Conservation (phyloP, 2,329 filamentous ascomycete genomes). For the Apiospora rasikravindrae region DNA sequence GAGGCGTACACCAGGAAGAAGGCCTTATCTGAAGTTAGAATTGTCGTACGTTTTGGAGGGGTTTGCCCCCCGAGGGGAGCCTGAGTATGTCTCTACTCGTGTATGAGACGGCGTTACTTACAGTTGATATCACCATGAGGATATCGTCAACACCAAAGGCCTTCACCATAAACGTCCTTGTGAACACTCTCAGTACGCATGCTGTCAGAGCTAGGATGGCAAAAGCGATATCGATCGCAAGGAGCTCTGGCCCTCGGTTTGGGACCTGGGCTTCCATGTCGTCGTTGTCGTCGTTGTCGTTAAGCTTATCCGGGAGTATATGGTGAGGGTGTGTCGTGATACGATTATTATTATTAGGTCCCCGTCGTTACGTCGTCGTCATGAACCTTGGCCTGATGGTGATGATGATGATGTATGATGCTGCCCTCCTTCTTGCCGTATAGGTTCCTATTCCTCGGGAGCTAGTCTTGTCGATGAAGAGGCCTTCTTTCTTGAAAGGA, state of each 20-base stretch:
- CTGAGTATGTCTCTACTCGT: neutral
- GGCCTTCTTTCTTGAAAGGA: neutral
- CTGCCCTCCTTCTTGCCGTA: neutral
- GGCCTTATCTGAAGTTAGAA: neutral
- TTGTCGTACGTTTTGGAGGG: neutral
- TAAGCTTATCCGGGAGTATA: neutral
- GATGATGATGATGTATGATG: neutral
- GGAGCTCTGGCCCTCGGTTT: conserved; percentile 23
- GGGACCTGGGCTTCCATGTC: conserved; percentile 19
- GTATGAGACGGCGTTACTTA: conserved; percentile 12
- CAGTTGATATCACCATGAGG: conserved; percentile 26
- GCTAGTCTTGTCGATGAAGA: conserved; percentile 2
- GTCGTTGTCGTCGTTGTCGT: neutral
- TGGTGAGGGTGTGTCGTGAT: neutral
- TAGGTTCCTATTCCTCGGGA: neutral
- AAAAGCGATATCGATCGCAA: conserved; percentile 23
- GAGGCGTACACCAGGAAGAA: conserved; percentile 14
- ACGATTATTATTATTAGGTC: neutral
- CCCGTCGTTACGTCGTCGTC: neutral
- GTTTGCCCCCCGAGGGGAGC: neutral
- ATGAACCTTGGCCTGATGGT: neutral
- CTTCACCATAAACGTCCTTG: conserved; percentile 25
- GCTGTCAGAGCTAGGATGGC: conserved; percentile 22
- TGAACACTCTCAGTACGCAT: conserved; percentile 22
- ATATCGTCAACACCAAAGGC: conserved; percentile 26